Percentiles rank a stretch among this genome's conserved stretches.
Conservation (phyloP, 352 stramenopile genomes). For the Halophytophthora batemanensis region DNA sequence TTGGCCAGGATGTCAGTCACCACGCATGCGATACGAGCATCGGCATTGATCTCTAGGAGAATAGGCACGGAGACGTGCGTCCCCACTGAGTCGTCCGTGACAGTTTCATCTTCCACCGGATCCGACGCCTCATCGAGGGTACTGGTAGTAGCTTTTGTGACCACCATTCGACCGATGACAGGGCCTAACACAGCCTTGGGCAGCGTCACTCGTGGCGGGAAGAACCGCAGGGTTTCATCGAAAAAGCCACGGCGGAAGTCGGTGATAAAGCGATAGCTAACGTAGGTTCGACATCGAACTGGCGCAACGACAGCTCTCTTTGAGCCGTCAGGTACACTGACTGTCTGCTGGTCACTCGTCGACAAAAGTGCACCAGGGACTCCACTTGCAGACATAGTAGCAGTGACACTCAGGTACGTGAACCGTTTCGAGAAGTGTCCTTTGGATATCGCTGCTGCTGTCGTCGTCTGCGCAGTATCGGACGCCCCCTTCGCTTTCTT, state of each 20-base stretch:
- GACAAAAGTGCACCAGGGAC: neutral
- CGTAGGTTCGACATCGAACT: conserved; percentile 31
- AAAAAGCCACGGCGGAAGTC: conserved; percentile 52
- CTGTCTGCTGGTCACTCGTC: neutral
- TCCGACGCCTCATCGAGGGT: conserved; percentile 1
- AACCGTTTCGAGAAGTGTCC: conserved; percentile 76
- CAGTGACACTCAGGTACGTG: conserved; percentile 41
- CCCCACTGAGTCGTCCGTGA: conserved; percentile 12
- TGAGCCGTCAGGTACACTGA: neutral
- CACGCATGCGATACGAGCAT: conserved; percentile 50
- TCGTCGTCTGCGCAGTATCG: neutral
- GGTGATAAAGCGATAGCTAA: conserved; percentile 52
- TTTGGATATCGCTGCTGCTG: conserved; percentile 24
- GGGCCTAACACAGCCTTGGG: conserved; percentile 49
- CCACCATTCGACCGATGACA: conserved; percentile 49
- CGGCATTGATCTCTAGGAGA: conserved; percentile 62
- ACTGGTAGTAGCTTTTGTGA: conserved; percentile 4
- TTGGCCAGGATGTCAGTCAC: conserved; percentile 64
- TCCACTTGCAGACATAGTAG: neutral
- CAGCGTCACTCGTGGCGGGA: conserved; percentile 31
- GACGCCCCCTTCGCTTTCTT: conserved; percentile 17
- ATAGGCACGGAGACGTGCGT: conserved; percentile 37
- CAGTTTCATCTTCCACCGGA: neutral
- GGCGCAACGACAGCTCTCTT: neutral
- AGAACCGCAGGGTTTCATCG: conserved; percentile 52